Evolutionary conservation across 2,329 filamentous ascomycete species (phyloP).

Genomic region (Alternaria triticina): DNA sequence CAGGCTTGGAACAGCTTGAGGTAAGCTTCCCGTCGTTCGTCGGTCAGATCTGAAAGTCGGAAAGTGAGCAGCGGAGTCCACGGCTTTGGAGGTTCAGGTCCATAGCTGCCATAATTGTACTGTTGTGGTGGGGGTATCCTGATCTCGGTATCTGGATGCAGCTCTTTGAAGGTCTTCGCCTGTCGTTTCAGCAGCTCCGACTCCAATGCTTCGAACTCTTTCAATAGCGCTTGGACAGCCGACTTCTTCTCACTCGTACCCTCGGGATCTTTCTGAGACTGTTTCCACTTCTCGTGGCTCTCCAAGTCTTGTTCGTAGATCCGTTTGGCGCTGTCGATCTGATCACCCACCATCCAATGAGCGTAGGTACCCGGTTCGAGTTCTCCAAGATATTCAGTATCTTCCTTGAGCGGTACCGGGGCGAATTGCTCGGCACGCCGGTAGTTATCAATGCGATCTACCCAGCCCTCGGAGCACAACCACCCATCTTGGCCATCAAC

Average conservation of each 20-base stretch:
- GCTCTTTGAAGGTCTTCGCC: slow-evolving; percentile 70
- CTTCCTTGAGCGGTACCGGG: slow-evolving; percentile 48
- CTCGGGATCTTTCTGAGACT: slow-evolving; percentile 26
- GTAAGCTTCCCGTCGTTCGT: slow-evolving; percentile 64
- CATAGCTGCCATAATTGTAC: neutral
- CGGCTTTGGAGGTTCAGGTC: slow-evolving; percentile 19
- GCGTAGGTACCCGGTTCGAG: slow-evolving; percentile 65
- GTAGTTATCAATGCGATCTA: neutral
- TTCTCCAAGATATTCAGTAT: slow-evolving; percentile 58
- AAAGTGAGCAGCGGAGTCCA: slow-evolving; percentile 51
- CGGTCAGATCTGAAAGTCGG: slow-evolving; percentile 56
- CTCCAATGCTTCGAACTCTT: slow-evolving; percentile 63
- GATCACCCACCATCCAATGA: slow-evolving; percentile 58
- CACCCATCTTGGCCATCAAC: neutral
- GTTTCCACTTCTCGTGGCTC: slow-evolving; percentile 27
- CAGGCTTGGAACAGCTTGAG: slow-evolving; percentile 74
- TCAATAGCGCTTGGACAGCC: slow-evolving; percentile 60
- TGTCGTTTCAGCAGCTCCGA: slow-evolving; percentile 61
- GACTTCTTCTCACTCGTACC: slow-evolving; percentile 60
- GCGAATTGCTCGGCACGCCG: neutral
- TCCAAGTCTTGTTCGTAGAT: slow-evolving; percentile 47
- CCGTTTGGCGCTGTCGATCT: slow-evolving; percentile 48
- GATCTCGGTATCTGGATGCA: slow-evolving; percentile 58
- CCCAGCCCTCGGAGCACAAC: slow-evolving; percentile 1
- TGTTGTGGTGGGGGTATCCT: neutral